phyloP scores from a whole-genome alignment of 257 asterid genomes.

The Avicennia marina region DNA sequence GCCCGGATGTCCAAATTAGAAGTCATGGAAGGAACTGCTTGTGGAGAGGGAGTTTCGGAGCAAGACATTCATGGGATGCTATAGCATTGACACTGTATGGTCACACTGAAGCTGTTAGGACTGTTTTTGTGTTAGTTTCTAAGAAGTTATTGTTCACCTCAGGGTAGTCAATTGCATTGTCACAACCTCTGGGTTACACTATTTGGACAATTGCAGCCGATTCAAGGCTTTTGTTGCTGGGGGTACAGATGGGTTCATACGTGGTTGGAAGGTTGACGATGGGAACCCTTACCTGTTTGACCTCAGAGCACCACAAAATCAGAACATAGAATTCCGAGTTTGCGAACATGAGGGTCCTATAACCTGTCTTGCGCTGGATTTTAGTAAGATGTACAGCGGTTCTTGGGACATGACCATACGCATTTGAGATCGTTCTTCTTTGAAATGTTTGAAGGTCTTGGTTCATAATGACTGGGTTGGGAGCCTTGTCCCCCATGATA shows the following conservation, averaged over 20 bases:
- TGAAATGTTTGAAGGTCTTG: slow-evolving; percentile 64
- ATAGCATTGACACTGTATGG: slow-evolving; percentile 76
- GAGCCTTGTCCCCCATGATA: slow-evolving; percentile 84
- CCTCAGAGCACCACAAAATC: slow-evolving; percentile 51
- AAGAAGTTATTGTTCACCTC: slow-evolving; percentile 83
- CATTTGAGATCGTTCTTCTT: slow-evolving; percentile 70
- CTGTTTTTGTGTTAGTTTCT: slow-evolving; percentile 66
- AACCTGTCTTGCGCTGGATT: slow-evolving; percentile 86
- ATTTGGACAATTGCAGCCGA: slow-evolving; percentile 94
- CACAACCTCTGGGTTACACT: slow-evolving; percentile 87
- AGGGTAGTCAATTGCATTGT: slow-evolving; percentile 76
- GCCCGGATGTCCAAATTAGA: slow-evolving; percentile 44
- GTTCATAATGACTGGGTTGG: slow-evolving; percentile 91
- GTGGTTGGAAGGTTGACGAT: slow-evolving; percentile 89
- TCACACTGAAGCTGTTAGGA: slow-evolving; percentile 85
- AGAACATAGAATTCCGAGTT: slow-evolving; percentile 56
- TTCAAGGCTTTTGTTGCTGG: slow-evolving; percentile 77
- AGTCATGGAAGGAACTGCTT: slow-evolving; percentile 86
- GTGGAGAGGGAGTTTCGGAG: slow-evolving; percentile 91
- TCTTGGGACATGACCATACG: slow-evolving; percentile 98
- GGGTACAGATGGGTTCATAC: slow-evolving; percentile 92
- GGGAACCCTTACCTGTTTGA: slow-evolving; percentile 76
- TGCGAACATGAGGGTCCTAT: slow-evolving; percentile 95
- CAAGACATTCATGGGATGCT: slow-evolving; percentile 82
- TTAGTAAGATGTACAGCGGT: slow-evolving; percentile 73